phyloP scores from a whole-genome alignment of 1,284 basidiomycete genomes.

The Abortiporus biennis region DNA sequence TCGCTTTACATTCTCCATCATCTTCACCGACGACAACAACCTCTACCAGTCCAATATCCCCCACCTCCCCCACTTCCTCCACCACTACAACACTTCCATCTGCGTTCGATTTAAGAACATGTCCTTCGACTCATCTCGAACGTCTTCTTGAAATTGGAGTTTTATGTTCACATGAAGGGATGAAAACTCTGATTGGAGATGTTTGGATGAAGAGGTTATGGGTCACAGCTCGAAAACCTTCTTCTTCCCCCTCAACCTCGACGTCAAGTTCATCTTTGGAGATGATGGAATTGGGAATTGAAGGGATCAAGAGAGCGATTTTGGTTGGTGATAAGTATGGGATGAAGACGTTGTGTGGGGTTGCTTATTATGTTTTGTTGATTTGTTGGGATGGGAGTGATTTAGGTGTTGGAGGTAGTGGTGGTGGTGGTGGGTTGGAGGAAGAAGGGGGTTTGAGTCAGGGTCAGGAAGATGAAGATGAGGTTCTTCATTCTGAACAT shows the following conservation, averaged over 20 bases:
- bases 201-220: constrained; percentile 18
- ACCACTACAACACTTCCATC: constrained; percentile 9
- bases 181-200: no score
- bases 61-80: constrained; percentile 7
- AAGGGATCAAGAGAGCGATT: constrained; percentile 14
- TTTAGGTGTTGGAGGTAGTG: no score
- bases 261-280: not conserved
- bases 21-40: no score
- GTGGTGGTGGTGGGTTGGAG: constrained; percentile 13
- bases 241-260: no score
- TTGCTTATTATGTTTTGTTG: constrained; percentile 25
- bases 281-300: not conserved
- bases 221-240: constrained; percentile 13
- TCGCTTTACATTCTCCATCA: no score
- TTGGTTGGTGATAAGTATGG: constrained; percentile 21
- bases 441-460: constrained; percentile 12
- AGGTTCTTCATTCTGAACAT: not conserved
- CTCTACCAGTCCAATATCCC: constrained; percentile 15
- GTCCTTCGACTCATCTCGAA: no score
- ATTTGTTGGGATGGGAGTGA: constrained; percentile 17
- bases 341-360: constrained; percentile 17
- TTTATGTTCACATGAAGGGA: no score
- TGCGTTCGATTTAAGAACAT: no score
- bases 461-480: constrained; percentile 1
- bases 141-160: constrained; percentile 16